Evolutionary conservation across 352 stramenopile species (phyloP).

Genomic region (Peronospora belbahrii): DNA sequence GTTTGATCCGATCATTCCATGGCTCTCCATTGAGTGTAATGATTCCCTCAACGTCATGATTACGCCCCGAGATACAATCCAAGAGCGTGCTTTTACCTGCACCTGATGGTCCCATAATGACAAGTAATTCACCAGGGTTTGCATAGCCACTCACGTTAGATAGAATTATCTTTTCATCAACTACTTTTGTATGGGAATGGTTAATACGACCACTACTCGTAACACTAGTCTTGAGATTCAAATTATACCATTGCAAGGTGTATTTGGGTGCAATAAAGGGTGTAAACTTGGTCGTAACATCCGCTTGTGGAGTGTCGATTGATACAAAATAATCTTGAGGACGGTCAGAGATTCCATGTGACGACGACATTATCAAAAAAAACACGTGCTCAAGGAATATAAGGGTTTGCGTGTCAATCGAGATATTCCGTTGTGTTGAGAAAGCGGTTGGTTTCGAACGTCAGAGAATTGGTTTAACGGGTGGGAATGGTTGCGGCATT

Average conservation of each 20-base stretch:
- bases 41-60: conserved; percentile 52
- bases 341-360: too few species aligned
- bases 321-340: conserved; percentile 15
- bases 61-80: conserved; percentile 89
- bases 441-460: too few species aligned
- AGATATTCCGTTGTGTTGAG: too few species aligned
- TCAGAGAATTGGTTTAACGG: too few species aligned
- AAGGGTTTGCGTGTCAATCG: too few species aligned
- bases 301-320: conserved; percentile 16
- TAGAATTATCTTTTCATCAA: conserved; percentile 50
- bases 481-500: too few species aligned
- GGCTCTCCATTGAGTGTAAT: conserved; percentile 60
- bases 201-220: too few species aligned
- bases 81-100: conserved; percentile 91
- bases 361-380: too few species aligned
- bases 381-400: too few species aligned
- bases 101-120: conserved; percentile 61
- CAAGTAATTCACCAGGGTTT: conserved; percentile 41
- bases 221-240: conserved; percentile 23
- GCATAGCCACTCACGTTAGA: conserved; percentile 38
- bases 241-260: conserved; percentile 36
- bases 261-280: conserved; percentile 10
- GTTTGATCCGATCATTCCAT: conserved; percentile 29
- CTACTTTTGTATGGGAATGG: conserved; percentile 32
- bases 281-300: conserved; percentile 1